Conservation (phyloP, 306 rosid species). For the Dalbergia oliveri region DNA sequence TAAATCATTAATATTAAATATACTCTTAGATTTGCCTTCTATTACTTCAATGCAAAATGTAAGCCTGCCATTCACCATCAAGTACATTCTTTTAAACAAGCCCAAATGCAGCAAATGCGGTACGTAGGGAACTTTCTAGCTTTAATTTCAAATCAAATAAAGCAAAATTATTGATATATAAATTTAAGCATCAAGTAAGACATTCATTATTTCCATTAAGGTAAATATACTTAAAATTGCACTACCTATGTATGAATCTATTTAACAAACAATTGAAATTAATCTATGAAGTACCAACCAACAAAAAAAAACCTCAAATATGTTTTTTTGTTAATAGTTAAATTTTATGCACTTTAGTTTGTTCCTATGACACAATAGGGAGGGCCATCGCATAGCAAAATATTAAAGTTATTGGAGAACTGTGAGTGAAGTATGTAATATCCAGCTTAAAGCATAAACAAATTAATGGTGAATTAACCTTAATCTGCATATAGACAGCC, state of each 20-base stretch:
- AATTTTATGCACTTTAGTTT: neutral
- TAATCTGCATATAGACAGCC: neutral
- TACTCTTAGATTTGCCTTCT: slow-evolving; percentile 1
- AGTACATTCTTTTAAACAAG: neutral
- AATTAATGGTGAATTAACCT: neutral
- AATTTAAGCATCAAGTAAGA: neutral
- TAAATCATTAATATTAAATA: neutral
- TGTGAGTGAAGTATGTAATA: neutral
- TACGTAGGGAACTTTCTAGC: slow-evolving; percentile 1
- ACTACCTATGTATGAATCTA: neutral
- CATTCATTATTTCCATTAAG: neutral
- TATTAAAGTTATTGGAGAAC: neutral
- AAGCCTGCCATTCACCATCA: neutral
- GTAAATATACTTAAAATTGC: neutral
- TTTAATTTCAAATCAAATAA: neutral
- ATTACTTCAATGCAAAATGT: neutral
- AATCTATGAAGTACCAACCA: neutral
- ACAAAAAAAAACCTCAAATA: neutral
- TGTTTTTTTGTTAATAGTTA: neutral
- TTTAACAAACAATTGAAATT: neutral
- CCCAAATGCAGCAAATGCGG: neutral
- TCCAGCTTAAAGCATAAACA: slow-evolving; percentile 1
- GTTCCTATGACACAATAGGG: neutral
- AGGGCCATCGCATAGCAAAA: neutral
- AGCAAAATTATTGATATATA: neutral